Evolutionary conservation across 2,329 filamentous ascomycete genomes (phyloP).

Genomic region (Thelonectria olida): DNA sequence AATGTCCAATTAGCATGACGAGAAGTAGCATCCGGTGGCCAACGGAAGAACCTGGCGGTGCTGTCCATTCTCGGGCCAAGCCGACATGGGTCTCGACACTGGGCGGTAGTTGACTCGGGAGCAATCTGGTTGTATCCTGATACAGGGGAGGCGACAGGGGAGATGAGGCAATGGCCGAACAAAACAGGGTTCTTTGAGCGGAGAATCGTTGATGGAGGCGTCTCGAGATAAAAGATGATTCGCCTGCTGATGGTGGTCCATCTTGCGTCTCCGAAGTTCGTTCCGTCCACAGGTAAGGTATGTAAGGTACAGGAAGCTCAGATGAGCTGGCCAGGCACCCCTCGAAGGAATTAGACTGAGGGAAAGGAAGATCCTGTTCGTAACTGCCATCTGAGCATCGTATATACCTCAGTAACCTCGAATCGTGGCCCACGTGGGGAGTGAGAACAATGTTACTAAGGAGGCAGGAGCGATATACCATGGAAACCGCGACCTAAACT

Average conservation of each 20-base stretch:
- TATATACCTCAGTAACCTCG: not conserved
- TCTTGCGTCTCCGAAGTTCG: not conserved
- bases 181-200: too few species aligned
- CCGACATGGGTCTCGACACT: not conserved
- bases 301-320: too few species aligned
- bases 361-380: not conserved
- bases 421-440: not conserved
- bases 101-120: conserved; percentile 17
- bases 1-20: conserved; percentile 16
- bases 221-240: too few species aligned
- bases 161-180: too few species aligned
- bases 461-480: not conserved
- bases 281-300: too few species aligned
- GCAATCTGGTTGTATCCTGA: not conserved
- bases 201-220: too few species aligned
- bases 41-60: not conserved
- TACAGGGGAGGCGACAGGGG: too few species aligned
- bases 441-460: not conserved
- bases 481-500: too few species aligned
- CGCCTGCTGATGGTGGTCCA: not conserved
- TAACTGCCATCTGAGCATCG: not conserved
- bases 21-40: not conserved
- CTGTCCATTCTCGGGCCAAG: not conserved
- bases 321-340: not conserved
- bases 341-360: not conserved